These are phyloP conservation scores for Phytophthora hybrid DNA, from an alignment of 352 stramenopile species.

Conservation along the genomic window DNA sequence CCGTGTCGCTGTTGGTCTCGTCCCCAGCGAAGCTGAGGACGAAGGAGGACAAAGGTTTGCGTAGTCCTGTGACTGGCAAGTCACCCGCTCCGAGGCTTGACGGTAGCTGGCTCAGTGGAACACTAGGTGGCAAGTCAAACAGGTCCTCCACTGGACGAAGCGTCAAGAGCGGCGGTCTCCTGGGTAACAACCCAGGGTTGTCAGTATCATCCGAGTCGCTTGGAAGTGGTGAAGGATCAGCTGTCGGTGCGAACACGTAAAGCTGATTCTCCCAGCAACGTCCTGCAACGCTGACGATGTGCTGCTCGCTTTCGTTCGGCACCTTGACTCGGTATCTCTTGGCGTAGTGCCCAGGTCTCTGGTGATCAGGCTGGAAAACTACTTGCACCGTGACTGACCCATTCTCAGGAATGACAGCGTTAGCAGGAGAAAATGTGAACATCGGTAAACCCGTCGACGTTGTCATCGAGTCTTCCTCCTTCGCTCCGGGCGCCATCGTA, in stretches of 20 bases:
- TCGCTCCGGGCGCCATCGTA: not conserved
- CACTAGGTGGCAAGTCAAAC: constrained; percentile 69
- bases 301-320: constrained; percentile 76
- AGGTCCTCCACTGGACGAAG: constrained; percentile 61
- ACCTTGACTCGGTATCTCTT: constrained; percentile 70
- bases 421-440: constrained; percentile 75
- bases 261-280: constrained; percentile 85
- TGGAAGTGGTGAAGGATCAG: not conserved
- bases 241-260: constrained; percentile 62
- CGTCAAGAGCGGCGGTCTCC: constrained; percentile 21
- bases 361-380: constrained; percentile 68
- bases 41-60: constrained; percentile 52
- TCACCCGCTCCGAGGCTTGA: constrained; percentile 14
- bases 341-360: constrained; percentile 65
- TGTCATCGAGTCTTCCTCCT: not conserved
- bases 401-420: constrained; percentile 67
- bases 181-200: not conserved
- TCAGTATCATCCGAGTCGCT: not conserved
- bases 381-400: constrained; percentile 64
- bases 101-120: constrained; percentile 46
- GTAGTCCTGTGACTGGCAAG: constrained; percentile 44
- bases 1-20: constrained; percentile 17
- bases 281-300: constrained; percentile 61
- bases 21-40: constrained; percentile 51
- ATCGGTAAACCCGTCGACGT: constrained; percentile 44